These are phyloP conservation scores for Wickerhamiella slavikovae DNA, from an alignment of 805 yeast genomes.

Conservation along the genomic window DNA sequence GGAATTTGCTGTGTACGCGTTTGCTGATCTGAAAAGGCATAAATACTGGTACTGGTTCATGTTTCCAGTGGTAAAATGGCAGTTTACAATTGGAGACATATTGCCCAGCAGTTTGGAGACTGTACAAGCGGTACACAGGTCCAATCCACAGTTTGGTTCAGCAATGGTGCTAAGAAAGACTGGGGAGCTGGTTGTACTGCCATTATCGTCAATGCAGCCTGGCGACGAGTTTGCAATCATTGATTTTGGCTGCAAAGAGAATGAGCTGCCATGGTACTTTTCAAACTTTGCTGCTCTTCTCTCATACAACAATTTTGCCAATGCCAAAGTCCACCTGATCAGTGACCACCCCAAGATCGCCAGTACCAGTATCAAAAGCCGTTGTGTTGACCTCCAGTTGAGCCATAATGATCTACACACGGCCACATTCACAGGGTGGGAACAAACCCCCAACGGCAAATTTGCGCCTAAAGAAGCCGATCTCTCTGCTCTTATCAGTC, in stretches of 20 bases:
- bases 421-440: conserved; percentile 67
- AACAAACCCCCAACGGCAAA: conserved; percentile 47
- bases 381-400: conserved; percentile 13
- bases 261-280: conserved; percentile 24
- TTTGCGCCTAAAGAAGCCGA: conserved; percentile 72
- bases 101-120: no score
- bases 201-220: background rate
- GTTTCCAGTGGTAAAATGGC: conserved; percentile 38
- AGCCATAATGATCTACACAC: conserved; percentile 10
- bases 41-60: conserved; percentile 81
- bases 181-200: background rate
- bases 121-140: no score
- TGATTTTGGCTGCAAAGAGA: conserved; percentile 19
- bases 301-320: conserved; percentile 17
- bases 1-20: conserved; percentile 36
- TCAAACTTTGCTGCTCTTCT: conserved; percentile 37
- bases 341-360: conserved; percentile 14
- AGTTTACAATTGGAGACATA: conserved; percentile 10
- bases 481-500: conserved; percentile 62
- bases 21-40: conserved; percentile 78
- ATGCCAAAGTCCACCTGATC: conserved; percentile 22
- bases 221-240: conserved; percentile 1
- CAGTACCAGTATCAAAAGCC: conserved; percentile 7
- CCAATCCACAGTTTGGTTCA: no score
- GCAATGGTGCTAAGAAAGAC: no score